A percentile compares a stretch with the other conserved stretches of the same genome.
Evolutionary conservation across 176 grass and related monocot species (phyloP).

Genomic region (Dactylis glomerata): DNA sequence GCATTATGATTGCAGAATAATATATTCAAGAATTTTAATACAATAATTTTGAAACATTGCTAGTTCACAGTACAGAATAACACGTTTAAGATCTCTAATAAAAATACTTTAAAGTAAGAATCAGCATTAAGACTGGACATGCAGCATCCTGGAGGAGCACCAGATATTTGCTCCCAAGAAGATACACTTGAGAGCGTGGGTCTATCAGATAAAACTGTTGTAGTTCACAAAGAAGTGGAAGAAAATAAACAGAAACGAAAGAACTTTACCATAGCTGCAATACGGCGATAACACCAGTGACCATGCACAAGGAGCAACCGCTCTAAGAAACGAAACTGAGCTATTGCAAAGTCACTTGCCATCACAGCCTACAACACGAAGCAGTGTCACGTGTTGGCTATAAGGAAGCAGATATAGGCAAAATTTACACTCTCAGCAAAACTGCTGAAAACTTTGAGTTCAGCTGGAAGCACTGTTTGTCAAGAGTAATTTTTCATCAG

Average conservation of each 20-base stretch:
- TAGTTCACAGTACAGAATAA: conserved; percentile 4
- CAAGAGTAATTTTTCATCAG: background rate
- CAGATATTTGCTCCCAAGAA: background rate
- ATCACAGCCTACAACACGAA: conserved; percentile 78
- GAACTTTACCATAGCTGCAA: conserved; percentile 82
- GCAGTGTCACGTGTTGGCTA: background rate
- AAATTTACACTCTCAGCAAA: background rate
- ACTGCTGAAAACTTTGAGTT: background rate
- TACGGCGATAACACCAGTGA: conserved; percentile 96
- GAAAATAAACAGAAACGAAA: background rate
- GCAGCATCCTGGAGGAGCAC: background rate
- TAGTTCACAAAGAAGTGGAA: background rate
- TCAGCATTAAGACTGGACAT: background rate
- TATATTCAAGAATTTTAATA: conserved; percentile 2
- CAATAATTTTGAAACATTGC: background rate
- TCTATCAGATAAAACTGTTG: background rate
- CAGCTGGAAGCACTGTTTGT: background rate
- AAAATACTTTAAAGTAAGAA: background rate
- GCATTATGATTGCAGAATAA: conserved; percentile 11
- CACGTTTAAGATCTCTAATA: background rate
- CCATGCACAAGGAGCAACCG: conserved; percentile 87
- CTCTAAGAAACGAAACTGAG: conserved; percentile 85
- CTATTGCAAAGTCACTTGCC: conserved; percentile 89
- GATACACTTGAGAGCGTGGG: background rate
- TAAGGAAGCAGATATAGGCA: background rate